Base-by-base conservation (phyloP, 1,284 basidiomycete species). In the Mycosarcoma mackinlayi region DNA sequence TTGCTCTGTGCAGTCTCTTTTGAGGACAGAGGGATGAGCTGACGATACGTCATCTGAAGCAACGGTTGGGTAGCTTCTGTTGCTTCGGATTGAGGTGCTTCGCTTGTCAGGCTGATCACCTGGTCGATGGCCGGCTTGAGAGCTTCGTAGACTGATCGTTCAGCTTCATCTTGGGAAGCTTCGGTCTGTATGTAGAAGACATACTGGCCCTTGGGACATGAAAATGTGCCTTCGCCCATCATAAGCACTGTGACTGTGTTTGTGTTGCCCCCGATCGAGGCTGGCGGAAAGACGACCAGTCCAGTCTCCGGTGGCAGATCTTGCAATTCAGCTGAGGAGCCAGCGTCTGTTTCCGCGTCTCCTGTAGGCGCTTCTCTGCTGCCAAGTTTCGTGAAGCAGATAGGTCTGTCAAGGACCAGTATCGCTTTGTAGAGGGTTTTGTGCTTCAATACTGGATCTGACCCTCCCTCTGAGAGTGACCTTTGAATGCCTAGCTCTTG, bases 201-300 rank as follows among this genome's bases (percentile, higher is more conserved):
- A 18, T 67, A 78, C 34, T 78, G 73, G 3, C 89, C 92, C 51
- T 87, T 85, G 0, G 95, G 95, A 54, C 92, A 88, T 8, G 91
- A 90, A 84, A 94, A 88, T 1, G 91, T 93, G 9, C 89, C 91
- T 77, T 92, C 89, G 7, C 94, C 95, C 37, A 90, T 90, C 47
- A 92, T 77, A 6, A 81, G 59, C 4, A 76, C 75, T 6, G 89
- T 89, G 2, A 90, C 92, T 1, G 90, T 86, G 30, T 68, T 65
- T 6, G 52, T 41, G 31, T 69, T 73, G n/a, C 44, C 31, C 16
- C 41, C 41, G 19, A 73, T 34, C 6, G 57, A 56, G 6, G 84
- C 85, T 0, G 94, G 93, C 0, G 94, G 93, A 70, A 96, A 93
- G 5, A 96, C 86, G 9, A 94, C 76, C 3, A 95, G 82, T 1